These are phyloP conservation scores for Aschersonia sp. DNA, from an alignment of 2,329 filamentous ascomycete species.

Conservation along the genomic window DNA sequence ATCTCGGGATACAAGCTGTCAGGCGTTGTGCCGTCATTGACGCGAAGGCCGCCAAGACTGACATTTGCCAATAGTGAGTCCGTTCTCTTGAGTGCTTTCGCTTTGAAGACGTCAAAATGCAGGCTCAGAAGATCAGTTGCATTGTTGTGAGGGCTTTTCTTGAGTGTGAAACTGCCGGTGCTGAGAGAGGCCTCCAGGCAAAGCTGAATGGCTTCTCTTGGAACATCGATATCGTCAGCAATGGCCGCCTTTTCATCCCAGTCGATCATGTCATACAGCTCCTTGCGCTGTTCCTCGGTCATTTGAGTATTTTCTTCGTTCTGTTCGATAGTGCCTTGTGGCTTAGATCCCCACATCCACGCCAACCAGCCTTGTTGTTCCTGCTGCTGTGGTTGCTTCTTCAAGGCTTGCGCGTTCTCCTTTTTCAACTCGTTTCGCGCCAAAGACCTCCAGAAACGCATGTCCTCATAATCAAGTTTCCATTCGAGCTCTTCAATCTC, in stretches of 20 bases:
- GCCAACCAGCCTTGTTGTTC: constrained; percentile 76
- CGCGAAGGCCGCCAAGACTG: constrained; percentile 78
- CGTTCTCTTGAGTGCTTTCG: constrained; percentile 75
- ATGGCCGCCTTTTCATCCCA: constrained; percentile 94
- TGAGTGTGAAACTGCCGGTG: constrained; percentile 90
- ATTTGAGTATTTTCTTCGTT: constrained; percentile 66
- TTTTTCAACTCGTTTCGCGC: constrained; percentile 90
- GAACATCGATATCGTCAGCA: constrained; percentile 74
- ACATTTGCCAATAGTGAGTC: constrained; percentile 83
- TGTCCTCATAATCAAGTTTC: constrained; percentile 85
- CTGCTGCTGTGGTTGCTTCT: constrained; percentile 36
- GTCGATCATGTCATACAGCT: constrained; percentile 93
- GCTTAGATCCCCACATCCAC: constrained; percentile 82
- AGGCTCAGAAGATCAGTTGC: constrained; percentile 72
- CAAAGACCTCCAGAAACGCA: constrained; percentile 92
- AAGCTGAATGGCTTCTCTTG: constrained; percentile 82
- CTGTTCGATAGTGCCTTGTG: constrained; percentile 42
- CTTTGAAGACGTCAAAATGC: constrained; percentile 88
- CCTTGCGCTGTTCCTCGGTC: constrained; percentile 89
- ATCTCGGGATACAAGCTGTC: constrained; percentile 90
- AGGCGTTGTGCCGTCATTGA: constrained; percentile 91
- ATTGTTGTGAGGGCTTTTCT: constrained; percentile 48
- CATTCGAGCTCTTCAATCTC: constrained; percentile 66
- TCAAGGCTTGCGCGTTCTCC: constrained; percentile 82
- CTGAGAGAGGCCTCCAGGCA: constrained; percentile 87